Base-by-base conservation (phyloP, 768 basidiomycete genomes). In the Lanmaoa pseudosensibilis region DNA sequence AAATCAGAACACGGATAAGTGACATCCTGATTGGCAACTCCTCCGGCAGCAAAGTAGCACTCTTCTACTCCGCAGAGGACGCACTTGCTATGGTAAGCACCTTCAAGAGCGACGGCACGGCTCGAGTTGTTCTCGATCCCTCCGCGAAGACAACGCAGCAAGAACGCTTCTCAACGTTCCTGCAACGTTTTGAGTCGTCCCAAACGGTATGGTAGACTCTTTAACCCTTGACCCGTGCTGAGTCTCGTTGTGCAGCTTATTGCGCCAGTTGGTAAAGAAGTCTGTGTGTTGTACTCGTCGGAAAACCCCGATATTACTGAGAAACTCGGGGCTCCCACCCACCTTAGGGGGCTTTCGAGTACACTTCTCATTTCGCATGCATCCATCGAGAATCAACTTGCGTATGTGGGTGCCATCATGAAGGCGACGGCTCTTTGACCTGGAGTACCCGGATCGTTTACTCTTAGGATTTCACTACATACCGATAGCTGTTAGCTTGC, bases 221-320 rank as follows among this genome's bases (percentile, higher is more conserved):
- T 44, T 16, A 1, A 15, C 18, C 40, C 32, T 44, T 50, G 7
- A 52, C 40, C 5, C 7, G 16, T 48, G 43, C 52, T 55, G 30
- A 51, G 8, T 57, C 27, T n/a, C 16, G 13, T 47, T 33, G 25
- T 49, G 9, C 57, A 89, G 87, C 87, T 86, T 65, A 74, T 87
- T 32, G 77, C 80, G 8, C 77, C 82, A 60, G 77, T 77, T 23
- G 82, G 81, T 9, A 62, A 69, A 13, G 78, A 80, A 50, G 72
- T 83, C n/a, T 75, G 86, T 30, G 84, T 80, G 4, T 78, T 88
- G 58, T 86, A 81, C 56, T 80, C 84, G 10, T 82, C 85, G 6
- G 75, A 77, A 56, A 83, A 80, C 58, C 53, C 63, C 16, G 61
- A 72, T 19, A 68, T 85, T 16, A 69, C 73, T 19, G 78, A 83